Evolutionary conservation across 495 filamentous ascomycete species (phyloP), one percentile per base, ranked within the genome.

Genomic region (Neurospora pannonica): DNA sequence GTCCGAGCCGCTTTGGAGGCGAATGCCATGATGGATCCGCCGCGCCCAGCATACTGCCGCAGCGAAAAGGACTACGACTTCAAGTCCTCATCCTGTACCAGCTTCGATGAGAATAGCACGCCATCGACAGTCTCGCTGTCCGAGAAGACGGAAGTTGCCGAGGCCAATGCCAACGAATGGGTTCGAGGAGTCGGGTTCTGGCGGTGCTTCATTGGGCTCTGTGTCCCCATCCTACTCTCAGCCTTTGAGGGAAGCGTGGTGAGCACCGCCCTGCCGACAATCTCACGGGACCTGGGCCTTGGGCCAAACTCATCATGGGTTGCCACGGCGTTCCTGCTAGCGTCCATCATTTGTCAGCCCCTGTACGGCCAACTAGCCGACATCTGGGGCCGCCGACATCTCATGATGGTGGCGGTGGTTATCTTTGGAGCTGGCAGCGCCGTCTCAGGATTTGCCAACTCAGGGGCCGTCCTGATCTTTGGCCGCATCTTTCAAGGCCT

Each of bases 401-500:
- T 85, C 11, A 81, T 87, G 71, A 84, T 88, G 38, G 71, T 79
- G 4, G 79, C 83, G 0, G 77, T 87, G 21, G 72, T 79, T 62
- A 70, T 89, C 74, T 84, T 84, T 73, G 75, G 79, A 70, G 38
- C 83, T 11, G 87, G 87, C 15, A 83, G 84, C 11, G 82, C 83
- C 7, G 78, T 88, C 24, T 80, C 82, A 17, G 84, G 83, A 3
- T 76, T 71, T 17, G 79, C 84, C 9, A 75, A 72, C 3, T 81
- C 71, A 43, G 80, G 82, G 6, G 78, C 75, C 0, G 92, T 94
- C 87, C 85, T 97, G 70, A 87, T 97, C 67, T 85, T 88, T 1
- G 94, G 93, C 11, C 84, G 94, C 78, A 89, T 91, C 0, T 84
- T 97, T 46, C 94, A 97, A 79, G 94, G 94, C 70, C 82, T 91